Evolutionary conservation across 768 basidiomycete genomes (phyloP), one percentile per base, ranked within the genome.

Genomic region (Leucocoprinus sp.): DNA sequence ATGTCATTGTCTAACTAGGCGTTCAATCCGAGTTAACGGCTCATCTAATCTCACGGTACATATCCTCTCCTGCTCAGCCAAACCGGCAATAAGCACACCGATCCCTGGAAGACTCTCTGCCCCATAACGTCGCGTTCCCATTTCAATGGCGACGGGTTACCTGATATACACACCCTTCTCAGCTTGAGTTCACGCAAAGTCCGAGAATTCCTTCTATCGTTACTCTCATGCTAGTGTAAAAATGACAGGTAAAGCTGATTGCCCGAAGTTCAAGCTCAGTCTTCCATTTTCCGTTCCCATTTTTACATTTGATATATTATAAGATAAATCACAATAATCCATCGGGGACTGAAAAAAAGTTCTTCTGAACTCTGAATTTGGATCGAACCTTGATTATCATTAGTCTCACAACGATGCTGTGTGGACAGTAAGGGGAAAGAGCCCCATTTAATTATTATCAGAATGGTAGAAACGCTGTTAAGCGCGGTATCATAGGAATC

Each of bases 231-330:
- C 36, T 35, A 47, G 21, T 8, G 28, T 12, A 15, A n/a, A 11
- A 37, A 15, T 48, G 46, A 42, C 46, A 48, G 39, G 15, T 34
- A 41, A 23, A 11, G 2, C 35, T 45, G 24, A n/a, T 8, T 33
- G 43, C 43, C 43, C 45, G 40, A 48, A 48, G 40, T 26, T 33
- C 46, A 36, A 48, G n/a, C 9, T 5, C 28, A 47, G 28, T 38
- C 38, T 38, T 36, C 36, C 33, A 28, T 27, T 41, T 28, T 8
- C 17, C 17, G 15, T 27, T 21, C 19, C 45, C 28, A n/a, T 6
- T 45, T 39, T 41, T 24, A 21, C 23, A 21, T 45, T 48, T 48
- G 46, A 48, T 48, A 48, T 42, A 48, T 48, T 48, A 39, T 48
- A 48, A 42, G 39, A 48, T 36, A 48, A 48, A 42, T n/a, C 39